Evolutionary conservation across 2,329 filamentous ascomycete species (phyloP), one percentile per base, ranked within the genome.

Genomic region (Fusarium austroafricanum): DNA sequence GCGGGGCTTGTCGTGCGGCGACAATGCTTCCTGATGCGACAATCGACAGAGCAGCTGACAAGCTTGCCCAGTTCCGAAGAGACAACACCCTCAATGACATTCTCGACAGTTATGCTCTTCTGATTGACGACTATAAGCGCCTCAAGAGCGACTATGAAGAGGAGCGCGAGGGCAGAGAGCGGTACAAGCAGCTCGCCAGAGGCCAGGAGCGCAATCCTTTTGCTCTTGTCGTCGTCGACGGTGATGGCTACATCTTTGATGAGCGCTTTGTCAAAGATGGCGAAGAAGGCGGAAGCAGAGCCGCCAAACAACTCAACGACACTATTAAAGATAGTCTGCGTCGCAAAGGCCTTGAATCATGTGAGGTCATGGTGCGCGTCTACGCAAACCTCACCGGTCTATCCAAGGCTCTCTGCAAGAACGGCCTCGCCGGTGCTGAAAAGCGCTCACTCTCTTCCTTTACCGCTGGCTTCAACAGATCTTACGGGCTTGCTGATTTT

Each of bases 201-300:
- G 80, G 79, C 14, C 78, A 82, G 67, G 82, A 86, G 23, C 82
- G 84, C 20, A 86, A 86, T 62, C 83, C 87, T 0, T 90, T 89
- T 67, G 86, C 87, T 2, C 79, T 90, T 3, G 83, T 90, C 9
- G 78, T 90, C 1, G 78, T 90, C 14, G 88, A 90, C 57, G 88
- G 87, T 20, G 87, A 90, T 75, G 86, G 85, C 46, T 89, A 89
- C 56, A 62, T 75, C 49, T 80, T 88, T 71, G 80, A 83, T 33
- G 84, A 87, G 39, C 75, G 79, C 29, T 78, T 86, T 10, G 72
- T 87, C 49, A 76, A 76, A 42, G 79, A 79, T 8, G 82, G 83
- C 3, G 79, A 81, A 40, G 81, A 86, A 4, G 88, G 88, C 15
- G 88, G 88, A 6, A 81, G 83, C 54, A 80, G 77, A 53, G 87